These are phyloP conservation scores for Curvularia sp. DNA, from an alignment of 2,329 filamentous ascomycete species.

Conservation along the genomic window DNA sequence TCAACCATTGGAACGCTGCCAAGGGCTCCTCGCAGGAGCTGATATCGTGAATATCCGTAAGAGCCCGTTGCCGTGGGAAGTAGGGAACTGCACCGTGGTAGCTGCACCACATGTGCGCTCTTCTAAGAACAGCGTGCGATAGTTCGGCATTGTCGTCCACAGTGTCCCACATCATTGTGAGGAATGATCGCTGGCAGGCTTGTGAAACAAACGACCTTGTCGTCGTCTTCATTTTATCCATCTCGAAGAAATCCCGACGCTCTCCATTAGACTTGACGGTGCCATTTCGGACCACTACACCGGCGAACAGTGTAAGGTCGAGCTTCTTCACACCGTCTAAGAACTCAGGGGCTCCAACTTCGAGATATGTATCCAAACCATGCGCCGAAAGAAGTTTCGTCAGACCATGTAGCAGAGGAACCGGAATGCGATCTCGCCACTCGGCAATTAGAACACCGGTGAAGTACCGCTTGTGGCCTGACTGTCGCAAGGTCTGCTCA, in stretches of 20 bases:
- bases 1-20: conserved; percentile 51
- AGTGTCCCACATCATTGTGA: conserved; percentile 52
- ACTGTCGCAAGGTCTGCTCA: conserved; percentile 33
- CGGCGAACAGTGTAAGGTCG: conserved; percentile 39
- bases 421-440: conserved; percentile 43
- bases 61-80: conserved; percentile 34
- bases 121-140: conserved; percentile 47
- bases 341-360: conserved; percentile 46
- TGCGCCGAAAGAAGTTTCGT: conserved; percentile 40
- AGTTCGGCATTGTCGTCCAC: conserved; percentile 44
- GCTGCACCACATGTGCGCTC: conserved; percentile 49
- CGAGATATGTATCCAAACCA: conserved; percentile 46
- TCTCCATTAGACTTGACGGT: conserved; percentile 47
- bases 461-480: conserved; percentile 38
- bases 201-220: conserved; percentile 50
- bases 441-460: conserved; percentile 46
- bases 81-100: conserved; percentile 48
- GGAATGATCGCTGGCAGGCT: conserved; percentile 45
- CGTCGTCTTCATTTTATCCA: conserved; percentile 51
- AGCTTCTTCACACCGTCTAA: conserved; percentile 37
- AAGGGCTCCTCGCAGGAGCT: conserved; percentile 43
- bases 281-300: conserved; percentile 46
- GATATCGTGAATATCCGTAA: conserved; percentile 36
- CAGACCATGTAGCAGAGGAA: conserved; percentile 41
- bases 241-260: conserved; percentile 48